These are phyloP conservation scores for Colletotrichum musae DNA, from an alignment of 2,329 filamentous ascomycete species.

Conservation along the genomic window DNA sequence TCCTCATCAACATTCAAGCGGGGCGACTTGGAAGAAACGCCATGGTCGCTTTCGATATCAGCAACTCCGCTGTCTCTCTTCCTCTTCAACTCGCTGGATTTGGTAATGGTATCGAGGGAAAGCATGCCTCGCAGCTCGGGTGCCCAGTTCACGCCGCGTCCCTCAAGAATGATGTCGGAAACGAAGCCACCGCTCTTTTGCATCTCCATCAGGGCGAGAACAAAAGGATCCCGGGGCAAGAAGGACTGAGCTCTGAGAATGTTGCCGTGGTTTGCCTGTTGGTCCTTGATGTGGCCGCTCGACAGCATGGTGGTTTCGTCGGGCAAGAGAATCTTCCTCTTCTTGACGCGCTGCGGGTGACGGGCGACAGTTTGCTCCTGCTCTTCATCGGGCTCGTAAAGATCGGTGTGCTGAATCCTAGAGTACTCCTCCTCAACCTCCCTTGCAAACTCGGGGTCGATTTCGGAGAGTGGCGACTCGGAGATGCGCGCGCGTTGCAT, in stretches of 20 bases:
- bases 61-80: constrained; percentile 92
- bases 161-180: constrained; percentile 86
- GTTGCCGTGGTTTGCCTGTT: constrained; percentile 87
- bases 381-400: constrained; percentile 74
- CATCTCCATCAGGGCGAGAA: constrained; percentile 91
- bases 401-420: constrained; percentile 65
- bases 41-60: constrained; percentile 79
- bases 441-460: constrained; percentile 73
- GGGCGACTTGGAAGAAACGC: constrained; percentile 73
- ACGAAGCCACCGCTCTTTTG: constrained; percentile 94
- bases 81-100: constrained; percentile 86
- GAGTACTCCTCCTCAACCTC: constrained; percentile 73
- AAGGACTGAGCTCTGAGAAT: constrained; percentile 89
- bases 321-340: constrained; percentile 85
- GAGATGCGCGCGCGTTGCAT: constrained; percentile 74
- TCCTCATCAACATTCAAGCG: constrained; percentile 79
- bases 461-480: constrained; percentile 79
- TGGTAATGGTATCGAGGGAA: constrained; percentile 85
- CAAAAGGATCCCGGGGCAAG: constrained; percentile 87
- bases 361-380: constrained; percentile 71
- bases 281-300: constrained; percentile 84
- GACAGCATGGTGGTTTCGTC: constrained; percentile 86
- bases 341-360: constrained; percentile 79
- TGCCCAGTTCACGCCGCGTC: constrained; percentile 85
- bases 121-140: constrained; percentile 93